phyloP scores from a whole-genome alignment of 805 yeast genomes.

The Kockiozyma suomiensis region DNA sequence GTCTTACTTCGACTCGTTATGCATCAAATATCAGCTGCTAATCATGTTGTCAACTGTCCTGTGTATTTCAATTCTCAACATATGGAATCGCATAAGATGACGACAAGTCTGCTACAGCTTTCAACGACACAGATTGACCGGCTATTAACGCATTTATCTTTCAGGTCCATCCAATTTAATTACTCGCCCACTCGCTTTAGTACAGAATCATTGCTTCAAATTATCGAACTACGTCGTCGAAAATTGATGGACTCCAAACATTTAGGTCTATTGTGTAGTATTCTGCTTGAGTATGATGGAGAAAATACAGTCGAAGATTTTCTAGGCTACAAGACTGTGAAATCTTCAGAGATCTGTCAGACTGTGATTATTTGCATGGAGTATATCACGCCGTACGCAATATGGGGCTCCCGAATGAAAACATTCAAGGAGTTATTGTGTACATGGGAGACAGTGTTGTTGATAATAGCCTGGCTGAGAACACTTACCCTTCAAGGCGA shows the following conservation, averaged over 20 bases:
- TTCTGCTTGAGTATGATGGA: slow-evolving; percentile 4
- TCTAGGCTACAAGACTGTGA: neutral
- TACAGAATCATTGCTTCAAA: slow-evolving; percentile 3
- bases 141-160: neutral
- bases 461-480: slow-evolving; percentile 4
- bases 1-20: slow-evolving; percentile 1
- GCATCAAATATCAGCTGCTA: slow-evolving; percentile 11
- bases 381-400: slow-evolving; percentile 7
- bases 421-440: slow-evolving; percentile 8
- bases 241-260: neutral
- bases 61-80: neutral
- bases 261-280: slow-evolving; percentile 3
- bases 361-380: neutral
- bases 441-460: slow-evolving; percentile 12
- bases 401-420: neutral
- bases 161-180: neutral
- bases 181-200: neutral
- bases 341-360: neutral
- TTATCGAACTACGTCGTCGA: slow-evolving; percentile 8
- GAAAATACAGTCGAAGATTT: neutral
- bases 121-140: slow-evolving; percentile 7
- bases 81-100: neutral
- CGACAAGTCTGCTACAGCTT: neutral
- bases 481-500: neutral
- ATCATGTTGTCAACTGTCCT: neutral